Conservation (phyloP, 2,329 filamentous ascomycete genomes). For the Penicillium sp. region DNA sequence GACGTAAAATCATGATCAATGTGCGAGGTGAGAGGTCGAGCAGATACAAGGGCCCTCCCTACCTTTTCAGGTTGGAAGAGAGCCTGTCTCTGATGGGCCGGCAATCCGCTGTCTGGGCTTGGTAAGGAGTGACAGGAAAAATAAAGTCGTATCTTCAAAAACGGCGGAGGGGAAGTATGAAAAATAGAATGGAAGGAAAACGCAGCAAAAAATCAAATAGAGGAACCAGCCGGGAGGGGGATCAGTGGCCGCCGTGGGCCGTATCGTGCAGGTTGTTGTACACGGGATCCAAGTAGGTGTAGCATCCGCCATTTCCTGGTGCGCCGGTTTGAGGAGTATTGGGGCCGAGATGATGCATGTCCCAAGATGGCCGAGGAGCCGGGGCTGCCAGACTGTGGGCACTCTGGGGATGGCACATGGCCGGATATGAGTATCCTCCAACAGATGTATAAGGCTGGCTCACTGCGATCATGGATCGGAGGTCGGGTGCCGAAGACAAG, state of each 20-base stretch:
- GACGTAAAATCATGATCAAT: conserved; percentile 33
- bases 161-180: conserved; percentile 22
- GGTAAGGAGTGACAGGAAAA: conserved; percentile 29
- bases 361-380: conserved; percentile 38
- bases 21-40: background rate
- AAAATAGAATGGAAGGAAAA: conserved; percentile 22
- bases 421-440: conserved; percentile 33
- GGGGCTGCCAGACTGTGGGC: conserved; percentile 32
- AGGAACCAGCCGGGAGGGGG: background rate
- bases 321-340: conserved; percentile 28
- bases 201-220: conserved; percentile 2
- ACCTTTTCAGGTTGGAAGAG: conserved; percentile 22
- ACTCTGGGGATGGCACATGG: conserved; percentile 31
- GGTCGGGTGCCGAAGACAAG: conserved; percentile 37
- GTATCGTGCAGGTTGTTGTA: conserved; percentile 36
- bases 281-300: conserved; percentile 35
- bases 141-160: conserved; percentile 26
- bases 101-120: conserved; percentile 17
- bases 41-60: conserved; percentile 7
- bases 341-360: conserved; percentile 35
- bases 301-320: conserved; percentile 27
- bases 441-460: conserved; percentile 34
- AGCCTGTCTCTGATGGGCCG: background rate
- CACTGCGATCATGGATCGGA: conserved; percentile 35
- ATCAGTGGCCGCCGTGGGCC: conserved; percentile 26